Evolutionary conservation across 805 yeast species (phyloP).

Genomic region (Cyberlindnera subsufficiens): DNA sequence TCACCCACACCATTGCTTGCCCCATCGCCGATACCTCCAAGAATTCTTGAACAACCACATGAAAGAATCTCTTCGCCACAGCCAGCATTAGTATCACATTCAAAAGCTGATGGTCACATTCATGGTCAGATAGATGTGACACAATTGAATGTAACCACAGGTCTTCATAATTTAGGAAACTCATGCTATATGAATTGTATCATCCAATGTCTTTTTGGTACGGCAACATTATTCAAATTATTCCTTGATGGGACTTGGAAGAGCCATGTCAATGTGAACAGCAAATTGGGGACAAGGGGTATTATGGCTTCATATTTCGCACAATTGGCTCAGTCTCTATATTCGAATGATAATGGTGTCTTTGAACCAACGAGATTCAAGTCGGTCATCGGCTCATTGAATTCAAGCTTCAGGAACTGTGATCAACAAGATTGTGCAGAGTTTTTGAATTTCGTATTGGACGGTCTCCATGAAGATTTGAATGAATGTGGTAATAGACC

Average conservation of each 20-base stretch:
- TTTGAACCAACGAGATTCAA: slow-evolving; percentile 63
- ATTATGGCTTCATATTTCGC: slow-evolving; percentile 66
- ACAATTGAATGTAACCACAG: slow-evolving; percentile 44
- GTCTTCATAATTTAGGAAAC: slow-evolving; percentile 78
- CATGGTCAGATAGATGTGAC: slow-evolving; percentile 2
- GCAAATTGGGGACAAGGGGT: slow-evolving; percentile 78
- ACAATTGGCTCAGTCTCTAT: slow-evolving; percentile 49
- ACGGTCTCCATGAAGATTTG: slow-evolving; percentile 77
- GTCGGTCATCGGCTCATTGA: slow-evolving; percentile 58
- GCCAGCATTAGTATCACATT: slow-evolving; percentile 4
- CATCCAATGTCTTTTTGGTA: slow-evolving; percentile 78
- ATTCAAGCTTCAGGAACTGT: slow-evolving; percentile 54
- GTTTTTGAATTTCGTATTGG: slow-evolving; percentile 68
- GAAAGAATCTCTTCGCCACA: slow-evolving; percentile 5
- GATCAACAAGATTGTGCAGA: slow-evolving; percentile 88
- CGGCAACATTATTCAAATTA: slow-evolving; percentile 56
- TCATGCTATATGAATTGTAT: slow-evolving; percentile 92
- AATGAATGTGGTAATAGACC: slow-evolving; percentile 58
- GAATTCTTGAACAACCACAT: background rate
- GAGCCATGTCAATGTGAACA: slow-evolving; percentile 64
- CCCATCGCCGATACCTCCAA: slow-evolving; percentile 1
- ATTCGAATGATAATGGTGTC: slow-evolving; percentile 36
- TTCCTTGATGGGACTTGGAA: slow-evolving; percentile 58
- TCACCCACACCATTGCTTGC: slow-evolving; percentile 5
- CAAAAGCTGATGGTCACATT: background rate